A percentile compares a stretch with the other conserved stretches of the same genome.
Evolutionary conservation across 805 yeast species (phyloP).

Genomic region (Lipomyces yamanashiensis): DNA sequence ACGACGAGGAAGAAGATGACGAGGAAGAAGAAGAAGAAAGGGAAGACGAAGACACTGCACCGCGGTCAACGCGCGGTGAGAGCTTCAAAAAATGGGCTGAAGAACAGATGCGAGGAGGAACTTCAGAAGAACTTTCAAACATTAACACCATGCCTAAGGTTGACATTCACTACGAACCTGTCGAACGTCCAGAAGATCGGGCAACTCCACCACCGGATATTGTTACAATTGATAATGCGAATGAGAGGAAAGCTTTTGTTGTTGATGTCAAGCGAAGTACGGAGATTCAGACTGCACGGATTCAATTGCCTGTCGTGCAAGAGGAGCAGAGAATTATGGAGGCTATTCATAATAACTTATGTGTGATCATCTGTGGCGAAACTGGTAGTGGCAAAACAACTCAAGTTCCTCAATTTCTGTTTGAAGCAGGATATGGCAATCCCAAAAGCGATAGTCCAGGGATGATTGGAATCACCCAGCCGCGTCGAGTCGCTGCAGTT

Average conservation of each 20-base stretch:
- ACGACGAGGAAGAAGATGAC: constrained; percentile 45
- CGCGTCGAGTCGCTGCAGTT: constrained; percentile 91
- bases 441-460: constrained; percentile 73
- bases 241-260: constrained; percentile 63
- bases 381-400: constrained; percentile 99
- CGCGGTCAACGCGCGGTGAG: constrained; percentile 55
- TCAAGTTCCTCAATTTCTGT: constrained; percentile 94
- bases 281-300: constrained; percentile 68
- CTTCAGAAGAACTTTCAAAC: constrained; percentile 52
- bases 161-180: constrained; percentile 56
- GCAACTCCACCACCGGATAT: constrained; percentile 70
- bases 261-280: constrained; percentile 48
- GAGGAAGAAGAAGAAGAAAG: constrained; percentile 28
- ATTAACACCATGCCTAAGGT: constrained; percentile 57
- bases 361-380: constrained; percentile 92
- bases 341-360: constrained; percentile 89
- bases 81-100: constrained; percentile 91
- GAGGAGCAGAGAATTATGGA: constrained; percentile 96
- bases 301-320: constrained; percentile 81
- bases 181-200: constrained; percentile 70
- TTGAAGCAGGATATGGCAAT: constrained; percentile 88
- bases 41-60: constrained; percentile 45
- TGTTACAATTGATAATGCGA: constrained; percentile 58
- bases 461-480: constrained; percentile 95
- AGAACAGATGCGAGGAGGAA: constrained; percentile 68